Conservation (phyloP, 371 early-diverging fungal genomes). For the Actinomortierella ambigua region DNA sequence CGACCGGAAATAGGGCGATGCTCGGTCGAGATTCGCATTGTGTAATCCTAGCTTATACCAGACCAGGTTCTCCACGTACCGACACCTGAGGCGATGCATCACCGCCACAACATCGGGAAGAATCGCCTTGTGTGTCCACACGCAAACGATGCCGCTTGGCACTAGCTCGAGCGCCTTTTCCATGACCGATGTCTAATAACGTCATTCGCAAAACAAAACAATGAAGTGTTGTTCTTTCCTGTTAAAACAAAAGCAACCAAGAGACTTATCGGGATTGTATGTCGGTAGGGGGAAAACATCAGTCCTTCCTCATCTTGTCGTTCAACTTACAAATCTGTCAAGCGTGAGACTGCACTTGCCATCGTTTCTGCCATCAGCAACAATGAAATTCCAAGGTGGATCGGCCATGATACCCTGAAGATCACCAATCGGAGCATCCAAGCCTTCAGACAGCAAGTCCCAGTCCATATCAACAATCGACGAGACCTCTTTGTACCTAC, state of each 20-base stretch:
- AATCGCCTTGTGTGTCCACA: constrained; percentile 68
- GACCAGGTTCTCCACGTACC: constrained; percentile 70
- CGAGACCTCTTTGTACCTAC: constrained; percentile 27
- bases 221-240: too few relatives aligned
- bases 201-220: too few relatives aligned
- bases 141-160: constrained; percentile 62
- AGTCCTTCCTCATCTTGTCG: not conserved
- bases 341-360: constrained; percentile 52
- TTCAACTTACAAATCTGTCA: constrained; percentile 41
- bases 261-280: too few relatives aligned
- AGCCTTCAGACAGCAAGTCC: constrained; percentile 30
- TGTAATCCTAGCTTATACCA: constrained; percentile 68
- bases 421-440: constrained; percentile 25
- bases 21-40: constrained; percentile 54
- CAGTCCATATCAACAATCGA: constrained; percentile 31
- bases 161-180: constrained; percentile 52
- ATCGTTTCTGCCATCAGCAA: constrained; percentile 59
- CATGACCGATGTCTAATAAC: constrained; percentile 51
- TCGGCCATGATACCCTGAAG: constrained; percentile 63
- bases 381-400: constrained; percentile 68
- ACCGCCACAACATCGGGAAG: constrained; percentile 62
- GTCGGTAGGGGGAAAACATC: too few relatives aligned
- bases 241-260: too few relatives aligned
- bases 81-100: constrained; percentile 61
- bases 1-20: constrained; percentile 54